These are phyloP conservation scores for Rubroboletus pulcherrimus DNA, from an alignment of 768 basidiomycete species.

Conservation along the genomic window DNA sequence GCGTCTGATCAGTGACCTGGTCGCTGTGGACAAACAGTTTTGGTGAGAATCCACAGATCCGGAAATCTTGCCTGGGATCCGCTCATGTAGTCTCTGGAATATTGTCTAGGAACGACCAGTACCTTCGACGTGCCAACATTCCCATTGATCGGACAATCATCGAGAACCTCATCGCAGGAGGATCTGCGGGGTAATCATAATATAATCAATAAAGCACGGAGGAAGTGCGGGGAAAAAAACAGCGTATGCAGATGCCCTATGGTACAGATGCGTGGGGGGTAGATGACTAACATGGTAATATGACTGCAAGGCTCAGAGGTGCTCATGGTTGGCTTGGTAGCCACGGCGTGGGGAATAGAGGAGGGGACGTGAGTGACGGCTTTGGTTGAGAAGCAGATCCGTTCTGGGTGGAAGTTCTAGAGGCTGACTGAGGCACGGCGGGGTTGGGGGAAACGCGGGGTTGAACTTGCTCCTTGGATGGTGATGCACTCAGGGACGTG, in stretches of 20 bases:
- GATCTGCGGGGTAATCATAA: conserved; percentile 4
- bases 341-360: conserved; percentile 22
- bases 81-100: background rate
- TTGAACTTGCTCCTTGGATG: conserved; percentile 25
- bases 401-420: conserved; percentile 18
- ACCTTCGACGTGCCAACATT: conserved; percentile 41
- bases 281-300: conserved; percentile 5
- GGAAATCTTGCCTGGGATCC: background rate
- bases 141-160: conserved; percentile 39
- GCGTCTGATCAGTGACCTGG: background rate
- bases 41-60: conserved; percentile 37
- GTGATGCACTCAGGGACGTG: conserved; percentile 18
- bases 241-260: conserved; percentile 25
- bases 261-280: conserved; percentile 25
- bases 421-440: background rate
- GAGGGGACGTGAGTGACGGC: conserved; percentile 21
- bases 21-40: conserved; percentile 35
- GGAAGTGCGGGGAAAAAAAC: background rate
- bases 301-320: background rate
- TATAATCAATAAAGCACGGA: conserved; percentile 9
- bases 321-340: conserved; percentile 14
- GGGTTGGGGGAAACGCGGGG: conserved; percentile 19
- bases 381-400: conserved; percentile 14
- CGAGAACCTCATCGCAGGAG: conserved; percentile 34
- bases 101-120: conserved; percentile 49